Percentiles rank a stretch among this genome's conserved stretches.
Evolutionary conservation across 371 early-diverging fungal species (phyloP).

Genomic region (Actinomucor elegans): DNA sequence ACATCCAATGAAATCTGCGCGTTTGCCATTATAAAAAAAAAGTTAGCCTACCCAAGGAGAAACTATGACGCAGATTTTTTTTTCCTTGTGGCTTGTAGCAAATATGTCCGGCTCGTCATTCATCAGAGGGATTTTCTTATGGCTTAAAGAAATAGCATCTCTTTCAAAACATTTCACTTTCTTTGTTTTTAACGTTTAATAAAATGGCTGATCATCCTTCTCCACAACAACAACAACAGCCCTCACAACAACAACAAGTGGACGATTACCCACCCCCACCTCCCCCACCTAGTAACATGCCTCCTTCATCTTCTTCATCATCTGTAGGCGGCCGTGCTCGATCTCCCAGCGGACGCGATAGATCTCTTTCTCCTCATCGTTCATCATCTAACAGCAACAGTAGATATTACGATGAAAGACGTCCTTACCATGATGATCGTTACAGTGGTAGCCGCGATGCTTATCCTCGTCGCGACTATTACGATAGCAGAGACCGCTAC

Average conservation of each 20-base stretch:
- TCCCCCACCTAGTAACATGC: constrained; percentile 13
- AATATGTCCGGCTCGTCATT: constrained; percentile 1
- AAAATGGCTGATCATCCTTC: constrained; percentile 19
- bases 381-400: constrained; percentile 27
- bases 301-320: constrained; percentile 24
- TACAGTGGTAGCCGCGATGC: constrained; percentile 40
- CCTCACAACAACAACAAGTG: neutral
- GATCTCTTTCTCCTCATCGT: constrained; percentile 52
- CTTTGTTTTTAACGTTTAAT: neutral
- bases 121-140: neutral
- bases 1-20: no score
- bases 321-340: constrained; percentile 10
- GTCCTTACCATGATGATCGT: constrained; percentile 28
- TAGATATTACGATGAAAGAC: constrained; percentile 28
- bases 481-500: constrained; percentile 29
- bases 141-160: no score
- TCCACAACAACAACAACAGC: constrained; percentile 45
- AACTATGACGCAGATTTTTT: no score
- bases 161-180: no score
- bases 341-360: constrained; percentile 47
- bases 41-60: no score
- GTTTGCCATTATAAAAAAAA: no score
- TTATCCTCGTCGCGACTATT: constrained; percentile 31
- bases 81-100: neutral
- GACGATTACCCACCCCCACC: constrained; percentile 31